Conservation (phyloP, 176 grass and related monocot species). For the Avena sativa region DNA sequence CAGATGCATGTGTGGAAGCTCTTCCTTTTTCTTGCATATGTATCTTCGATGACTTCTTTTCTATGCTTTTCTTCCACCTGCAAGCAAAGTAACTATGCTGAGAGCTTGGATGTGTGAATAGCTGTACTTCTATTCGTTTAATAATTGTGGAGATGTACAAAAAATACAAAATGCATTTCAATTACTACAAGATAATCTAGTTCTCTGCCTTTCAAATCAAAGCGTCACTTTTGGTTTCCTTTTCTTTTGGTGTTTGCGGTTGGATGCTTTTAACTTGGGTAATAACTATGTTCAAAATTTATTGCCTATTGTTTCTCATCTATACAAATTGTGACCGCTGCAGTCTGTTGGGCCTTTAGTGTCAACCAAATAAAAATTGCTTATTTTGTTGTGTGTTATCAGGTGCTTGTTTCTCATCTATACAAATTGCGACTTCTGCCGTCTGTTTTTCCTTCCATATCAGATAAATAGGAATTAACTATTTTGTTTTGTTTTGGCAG, state of each 20-base stretch:
- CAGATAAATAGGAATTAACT: constrained; percentile 2
- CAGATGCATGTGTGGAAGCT: not conserved
- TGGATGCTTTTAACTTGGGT: constrained; percentile 9
- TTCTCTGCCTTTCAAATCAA: constrained; percentile 25
- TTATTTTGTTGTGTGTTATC: not conserved
- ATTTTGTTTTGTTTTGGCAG: constrained; percentile 43
- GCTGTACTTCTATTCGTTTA: not conserved
- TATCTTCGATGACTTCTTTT: not conserved
- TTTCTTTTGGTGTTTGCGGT: not conserved
- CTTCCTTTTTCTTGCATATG: not conserved
- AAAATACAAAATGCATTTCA: not conserved
- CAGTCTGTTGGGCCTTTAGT: not conserved
- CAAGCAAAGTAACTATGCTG: not conserved
- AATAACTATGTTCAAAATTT: not conserved
- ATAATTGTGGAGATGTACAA: not conserved
- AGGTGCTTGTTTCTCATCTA: not conserved
- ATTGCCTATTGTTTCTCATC: not conserved
- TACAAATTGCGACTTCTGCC: not conserved
- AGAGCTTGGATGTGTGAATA: constrained; percentile 22
- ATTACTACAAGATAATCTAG: constrained; percentile 10
- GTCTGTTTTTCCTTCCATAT: not conserved
- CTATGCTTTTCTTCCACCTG: not conserved
- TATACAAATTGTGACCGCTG: not conserved
- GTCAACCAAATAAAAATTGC: not conserved
- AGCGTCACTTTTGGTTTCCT: not conserved